Conservation (phyloP, 495 filamentous ascomycete species). For the Cladorrhinum samala region DNA sequence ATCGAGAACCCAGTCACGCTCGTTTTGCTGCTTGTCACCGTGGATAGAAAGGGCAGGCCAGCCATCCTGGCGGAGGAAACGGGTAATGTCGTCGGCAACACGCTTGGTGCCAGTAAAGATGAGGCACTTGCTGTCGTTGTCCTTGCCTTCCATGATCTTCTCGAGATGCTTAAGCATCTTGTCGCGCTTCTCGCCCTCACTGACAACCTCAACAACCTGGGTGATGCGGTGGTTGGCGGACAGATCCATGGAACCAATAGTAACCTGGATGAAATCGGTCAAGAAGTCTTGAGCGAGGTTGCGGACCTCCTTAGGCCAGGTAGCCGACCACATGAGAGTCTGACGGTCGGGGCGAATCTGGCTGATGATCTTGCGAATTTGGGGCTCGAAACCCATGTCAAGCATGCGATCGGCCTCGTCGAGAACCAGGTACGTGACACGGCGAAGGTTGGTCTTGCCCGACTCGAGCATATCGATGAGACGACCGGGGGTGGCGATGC, state of each 20-base stretch:
- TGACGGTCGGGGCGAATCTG: conserved; percentile 98
- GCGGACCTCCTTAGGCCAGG: conserved; percentile 98
- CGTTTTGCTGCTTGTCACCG: conserved; percentile 98
- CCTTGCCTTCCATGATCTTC: conserved; percentile 93
- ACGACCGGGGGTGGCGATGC: conserved; percentile 95
- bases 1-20: conserved; percentile 98
- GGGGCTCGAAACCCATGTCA: conserved; percentile 87
- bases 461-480: conserved; percentile 98
- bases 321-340: conserved; percentile 99
- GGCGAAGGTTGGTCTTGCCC: conserved; percentile 95
- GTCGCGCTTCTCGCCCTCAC: conserved; percentile 96
- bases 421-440: conserved; percentile 90
- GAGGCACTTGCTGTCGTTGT: conserved; percentile 70
- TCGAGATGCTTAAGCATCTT: conserved; percentile 96
- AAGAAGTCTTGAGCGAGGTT: conserved; percentile 92
- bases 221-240: conserved; percentile 98
- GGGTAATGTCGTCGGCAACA: conserved; percentile 95
- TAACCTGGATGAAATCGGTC: conserved; percentile 96
- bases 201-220: conserved; percentile 92
- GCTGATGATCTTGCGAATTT: conserved; percentile 89
- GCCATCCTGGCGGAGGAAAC: conserved; percentile 96
- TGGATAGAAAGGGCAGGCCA: conserved; percentile 99
- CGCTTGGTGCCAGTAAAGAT: conserved; percentile 99
- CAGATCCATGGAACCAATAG: conserved; percentile 94
- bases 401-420: conserved; percentile 89